Percentiles rank a stretch among this genome's conserved stretches.
phyloP scores from a whole-genome alignment of 768 basidiomycete genomes.

The Xerocomellus dryophilus region DNA sequence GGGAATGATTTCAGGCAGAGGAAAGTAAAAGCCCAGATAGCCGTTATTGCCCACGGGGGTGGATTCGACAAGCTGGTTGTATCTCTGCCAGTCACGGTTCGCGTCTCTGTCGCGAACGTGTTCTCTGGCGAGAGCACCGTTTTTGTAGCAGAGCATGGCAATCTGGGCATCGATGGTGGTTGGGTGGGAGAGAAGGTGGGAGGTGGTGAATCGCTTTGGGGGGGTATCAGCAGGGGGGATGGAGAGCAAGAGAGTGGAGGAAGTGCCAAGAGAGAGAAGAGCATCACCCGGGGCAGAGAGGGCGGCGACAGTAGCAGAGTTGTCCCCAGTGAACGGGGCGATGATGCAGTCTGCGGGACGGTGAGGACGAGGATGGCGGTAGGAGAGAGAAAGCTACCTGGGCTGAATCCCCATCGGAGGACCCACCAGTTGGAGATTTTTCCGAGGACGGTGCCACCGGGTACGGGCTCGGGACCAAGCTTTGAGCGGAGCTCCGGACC shows the following conservation, averaged over 20 bases:
- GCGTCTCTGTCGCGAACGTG: constrained; percentile 5
- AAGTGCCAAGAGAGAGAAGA: constrained; percentile 5
- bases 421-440: constrained; percentile 4
- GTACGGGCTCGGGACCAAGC: constrained; percentile 2
- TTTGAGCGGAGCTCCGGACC: constrained; percentile 4
- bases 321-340: constrained; percentile 10
- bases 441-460: constrained; percentile 3
- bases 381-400: not conserved
- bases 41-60: not conserved
- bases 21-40: constrained; percentile 6
- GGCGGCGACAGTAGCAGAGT: constrained; percentile 5
- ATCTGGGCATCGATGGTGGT: constrained; percentile 5
- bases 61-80: constrained; percentile 1
- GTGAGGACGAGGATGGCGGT: not conserved
- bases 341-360: not conserved
- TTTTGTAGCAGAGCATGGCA: constrained; percentile 12
- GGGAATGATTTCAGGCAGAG: constrained; percentile 8
- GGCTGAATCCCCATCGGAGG: constrained; percentile 4
- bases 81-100: not conserved
- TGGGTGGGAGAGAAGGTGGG: constrained; percentile 6
- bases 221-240: constrained; percentile 4
- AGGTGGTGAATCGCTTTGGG: constrained; percentile 6
- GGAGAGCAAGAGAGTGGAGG: constrained; percentile 7
- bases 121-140: constrained; percentile 9
- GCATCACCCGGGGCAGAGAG: constrained; percentile 8